Percentiles rank a stretch among this genome's conserved stretches.
Conservation (phyloP, 441 rosid species). For the Croton laevigatus region DNA sequence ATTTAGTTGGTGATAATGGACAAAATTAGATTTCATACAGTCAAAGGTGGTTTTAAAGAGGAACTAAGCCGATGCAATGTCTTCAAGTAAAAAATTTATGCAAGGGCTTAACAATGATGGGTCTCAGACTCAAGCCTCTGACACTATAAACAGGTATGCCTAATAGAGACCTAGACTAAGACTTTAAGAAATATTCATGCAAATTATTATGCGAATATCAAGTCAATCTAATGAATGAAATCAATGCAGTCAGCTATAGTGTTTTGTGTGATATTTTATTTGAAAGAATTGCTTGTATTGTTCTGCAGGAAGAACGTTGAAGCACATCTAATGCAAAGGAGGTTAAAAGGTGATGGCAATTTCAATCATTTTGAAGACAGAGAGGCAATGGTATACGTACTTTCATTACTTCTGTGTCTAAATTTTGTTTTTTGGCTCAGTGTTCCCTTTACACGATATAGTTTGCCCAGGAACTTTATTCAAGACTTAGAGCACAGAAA, state of each 20-base stretch:
- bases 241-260: background rate
- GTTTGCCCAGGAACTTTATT: conserved; percentile 57
- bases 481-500: conserved; percentile 56
- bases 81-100: conserved; percentile 38
- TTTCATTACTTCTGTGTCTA: conserved; percentile 7
- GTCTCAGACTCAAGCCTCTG: conserved; percentile 34
- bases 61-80: conserved; percentile 36
- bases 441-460: conserved; percentile 23
- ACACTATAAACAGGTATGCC: conserved; percentile 43
- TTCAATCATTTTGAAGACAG: conserved; percentile 44
- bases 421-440: conserved; percentile 19
- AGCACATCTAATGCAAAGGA: conserved; percentile 36
- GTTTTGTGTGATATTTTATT: conserved; percentile 6
- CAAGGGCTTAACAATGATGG: conserved; percentile 33
- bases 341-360: conserved; percentile 39
- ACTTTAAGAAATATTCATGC: background rate
- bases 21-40: conserved; percentile 13
- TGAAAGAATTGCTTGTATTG: conserved; percentile 22
- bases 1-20: conserved; percentile 26
- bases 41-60: conserved; percentile 27
- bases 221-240: background rate
- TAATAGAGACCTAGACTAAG: background rate
- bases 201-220: background rate
- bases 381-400: conserved; percentile 62
- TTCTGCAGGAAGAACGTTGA: conserved; percentile 37